phyloP scores from a whole-genome alignment of 805 yeast species.

The Candida ficus region DNA sequence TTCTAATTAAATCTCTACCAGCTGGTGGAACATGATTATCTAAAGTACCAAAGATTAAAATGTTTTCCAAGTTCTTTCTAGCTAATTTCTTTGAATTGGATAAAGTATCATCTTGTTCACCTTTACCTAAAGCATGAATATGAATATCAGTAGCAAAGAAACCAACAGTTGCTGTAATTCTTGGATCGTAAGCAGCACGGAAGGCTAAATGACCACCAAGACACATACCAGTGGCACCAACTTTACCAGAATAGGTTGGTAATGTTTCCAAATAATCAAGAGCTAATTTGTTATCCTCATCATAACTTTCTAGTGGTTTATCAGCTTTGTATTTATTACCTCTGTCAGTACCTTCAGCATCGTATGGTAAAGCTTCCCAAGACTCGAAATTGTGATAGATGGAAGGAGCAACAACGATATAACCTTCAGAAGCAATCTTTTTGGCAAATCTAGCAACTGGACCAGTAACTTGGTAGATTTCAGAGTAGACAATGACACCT shows the following conservation, averaged over 20 bases:
- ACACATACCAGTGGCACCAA: conserved; percentile 87
- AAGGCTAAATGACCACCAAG: conserved; percentile 80
- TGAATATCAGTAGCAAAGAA: conserved; percentile 83
- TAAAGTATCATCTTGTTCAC: conserved; percentile 61
- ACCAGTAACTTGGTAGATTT: conserved; percentile 78
- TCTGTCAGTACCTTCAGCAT: conserved; percentile 65
- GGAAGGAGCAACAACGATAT: conserved; percentile 73
- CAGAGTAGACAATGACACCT: conserved; percentile 74
- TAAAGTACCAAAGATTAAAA: conserved; percentile 70
- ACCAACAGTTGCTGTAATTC: conserved; percentile 64
- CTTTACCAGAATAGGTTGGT: conserved; percentile 61
- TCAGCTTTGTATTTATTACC: conserved; percentile 65
- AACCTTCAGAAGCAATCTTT: conserved; percentile 75
- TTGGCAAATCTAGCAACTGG: conserved; percentile 77
- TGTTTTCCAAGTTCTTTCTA: conserved; percentile 47
- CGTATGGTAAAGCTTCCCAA: conserved; percentile 63
- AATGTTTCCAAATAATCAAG: conserved; percentile 56
- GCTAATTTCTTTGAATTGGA: conserved; percentile 48
- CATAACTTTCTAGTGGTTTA: conserved; percentile 67
- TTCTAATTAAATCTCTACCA: conserved; percentile 69
- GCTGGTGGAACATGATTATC: conserved; percentile 78
- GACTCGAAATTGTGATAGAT: conserved; percentile 70
- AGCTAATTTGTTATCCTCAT: conserved; percentile 63
- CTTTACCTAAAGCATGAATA: conserved; percentile 58
- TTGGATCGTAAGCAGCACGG: conserved; percentile 60